These are phyloP conservation scores for Coemansia interrupta DNA, from an alignment of 192 early-diverging fungal genomes.

Conservation along the genomic window DNA sequence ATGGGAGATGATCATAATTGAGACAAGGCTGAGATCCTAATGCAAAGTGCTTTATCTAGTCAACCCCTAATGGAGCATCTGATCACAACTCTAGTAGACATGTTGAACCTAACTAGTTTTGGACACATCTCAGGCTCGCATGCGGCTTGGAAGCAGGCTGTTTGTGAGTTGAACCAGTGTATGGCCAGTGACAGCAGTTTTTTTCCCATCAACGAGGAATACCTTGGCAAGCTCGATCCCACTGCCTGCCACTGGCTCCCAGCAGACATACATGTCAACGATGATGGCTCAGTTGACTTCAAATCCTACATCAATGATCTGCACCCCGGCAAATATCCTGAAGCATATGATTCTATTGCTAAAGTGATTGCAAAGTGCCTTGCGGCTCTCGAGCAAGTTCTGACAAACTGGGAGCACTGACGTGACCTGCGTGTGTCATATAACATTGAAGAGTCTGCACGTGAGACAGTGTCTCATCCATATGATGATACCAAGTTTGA, in stretches of 20 bases:
- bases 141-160: not conserved
- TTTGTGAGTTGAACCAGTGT: not conserved
- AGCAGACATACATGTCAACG: not conserved
- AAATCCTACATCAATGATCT: not conserved
- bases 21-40: not conserved
- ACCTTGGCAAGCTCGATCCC: not conserved
- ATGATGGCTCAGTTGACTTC: not conserved
- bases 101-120: not conserved
- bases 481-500: too few species aligned
- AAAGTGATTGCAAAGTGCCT: not conserved
- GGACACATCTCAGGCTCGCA: not conserved
- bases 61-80: not conserved
- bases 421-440: not conserved
- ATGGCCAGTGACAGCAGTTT: not conserved
- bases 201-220: not conserved
- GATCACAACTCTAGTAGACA: not conserved
- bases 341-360: not conserved
- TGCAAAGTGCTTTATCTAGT: not conserved
- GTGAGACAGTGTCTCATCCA: too few species aligned
- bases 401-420: not conserved
- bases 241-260: not conserved
- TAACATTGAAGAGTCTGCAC: conserved; percentile 9
- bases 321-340: not conserved
- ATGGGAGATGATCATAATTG: not conserved
- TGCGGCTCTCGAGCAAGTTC: not conserved